Percentiles rank a stretch among this genome's conserved stretches.
These are phyloP conservation scores for Fusarium anguioides DNA, from an alignment of 2,329 filamentous ascomycete species.

Conservation along the genomic window DNA sequence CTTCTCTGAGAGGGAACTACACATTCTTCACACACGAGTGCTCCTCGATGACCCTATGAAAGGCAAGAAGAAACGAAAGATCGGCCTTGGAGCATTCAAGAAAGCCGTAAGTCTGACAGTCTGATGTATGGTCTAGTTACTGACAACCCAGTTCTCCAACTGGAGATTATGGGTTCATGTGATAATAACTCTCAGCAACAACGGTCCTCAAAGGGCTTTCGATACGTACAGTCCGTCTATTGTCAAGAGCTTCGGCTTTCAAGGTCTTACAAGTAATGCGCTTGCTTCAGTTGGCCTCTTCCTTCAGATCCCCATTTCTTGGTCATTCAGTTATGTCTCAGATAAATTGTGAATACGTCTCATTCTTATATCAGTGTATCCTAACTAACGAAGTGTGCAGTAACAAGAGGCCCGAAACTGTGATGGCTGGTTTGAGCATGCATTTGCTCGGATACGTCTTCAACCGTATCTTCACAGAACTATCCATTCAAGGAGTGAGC, in stretches of 20 bases:
- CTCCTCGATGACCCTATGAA: constrained; percentile 58
- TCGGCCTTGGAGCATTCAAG: constrained; percentile 58
- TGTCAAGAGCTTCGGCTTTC: constrained; percentile 64
- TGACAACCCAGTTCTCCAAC: constrained; percentile 54
- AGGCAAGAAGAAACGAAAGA: constrained; percentile 60
- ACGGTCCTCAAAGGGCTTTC: constrained; percentile 59
- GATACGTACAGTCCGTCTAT: constrained; percentile 66
- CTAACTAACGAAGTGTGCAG: constrained; percentile 27
- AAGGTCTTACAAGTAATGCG: constrained; percentile 61
- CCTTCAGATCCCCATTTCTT: constrained; percentile 63
- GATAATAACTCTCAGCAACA: constrained; percentile 61
- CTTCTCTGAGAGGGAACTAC: constrained; percentile 55
- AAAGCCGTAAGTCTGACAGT: constrained; percentile 49
- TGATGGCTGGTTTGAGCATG: constrained; percentile 59
- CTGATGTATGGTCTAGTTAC: background rate
- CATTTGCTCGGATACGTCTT: constrained; percentile 65
- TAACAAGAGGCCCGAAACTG: constrained; percentile 62
- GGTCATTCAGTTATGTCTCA: constrained; percentile 62
- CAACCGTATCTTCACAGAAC: constrained; percentile 63
- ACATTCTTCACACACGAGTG: constrained; percentile 57
- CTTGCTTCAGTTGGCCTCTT: constrained; percentile 66
- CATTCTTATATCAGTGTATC: accelerated
- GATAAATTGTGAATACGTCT: constrained; percentile 62
- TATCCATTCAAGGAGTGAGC: constrained; percentile 54
- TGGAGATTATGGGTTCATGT: constrained; percentile 66